A percentile compares a stretch with the other conserved stretches of the same genome.
phyloP scores from a whole-genome alignment of 2,329 filamentous ascomycete species.

The Colletotrichum sp. region DNA sequence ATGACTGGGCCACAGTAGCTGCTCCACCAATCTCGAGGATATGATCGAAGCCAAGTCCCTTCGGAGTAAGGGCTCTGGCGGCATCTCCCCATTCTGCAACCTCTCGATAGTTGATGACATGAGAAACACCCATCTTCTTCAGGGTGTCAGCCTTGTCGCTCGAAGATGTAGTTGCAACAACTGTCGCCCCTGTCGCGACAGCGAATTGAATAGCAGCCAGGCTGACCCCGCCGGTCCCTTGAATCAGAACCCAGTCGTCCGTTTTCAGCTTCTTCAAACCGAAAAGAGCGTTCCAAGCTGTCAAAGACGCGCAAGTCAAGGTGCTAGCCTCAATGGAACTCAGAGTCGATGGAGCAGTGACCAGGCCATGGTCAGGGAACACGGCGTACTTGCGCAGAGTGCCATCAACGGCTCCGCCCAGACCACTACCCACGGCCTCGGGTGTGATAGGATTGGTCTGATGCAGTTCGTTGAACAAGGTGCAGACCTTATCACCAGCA shows the following conservation, averaged over 20 bases:
- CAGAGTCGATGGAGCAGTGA: background rate
- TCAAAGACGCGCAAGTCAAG: background rate
- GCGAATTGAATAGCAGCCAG: conserved; percentile 51
- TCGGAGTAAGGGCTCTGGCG: conserved; percentile 50
- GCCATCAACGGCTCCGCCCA: background rate
- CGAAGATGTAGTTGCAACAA: conserved; percentile 63
- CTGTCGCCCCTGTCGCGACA: conserved; percentile 55
- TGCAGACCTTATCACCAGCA: background rate
- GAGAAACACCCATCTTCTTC: conserved; percentile 57
- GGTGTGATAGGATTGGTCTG: background rate
- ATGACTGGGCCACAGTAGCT: background rate
- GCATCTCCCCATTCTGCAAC: conserved; percentile 58
- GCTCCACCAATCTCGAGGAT: background rate
- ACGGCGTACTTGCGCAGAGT: background rate
- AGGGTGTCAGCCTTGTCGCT: conserved; percentile 52
- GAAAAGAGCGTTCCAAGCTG: conserved; percentile 23
- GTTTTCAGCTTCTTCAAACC: conserved; percentile 39
- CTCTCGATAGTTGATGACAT: conserved; percentile 62
- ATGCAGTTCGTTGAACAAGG: background rate
- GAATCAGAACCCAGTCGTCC: conserved; percentile 51
- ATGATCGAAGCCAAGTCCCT: background rate
- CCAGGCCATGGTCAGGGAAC: background rate
- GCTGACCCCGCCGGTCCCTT: conserved; percentile 58
- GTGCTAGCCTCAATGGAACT: background rate
- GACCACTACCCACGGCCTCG: background rate